Base-by-base conservation (phyloP, 1,284 basidiomycete species). In the Microbotryum violaceum region DNA sequence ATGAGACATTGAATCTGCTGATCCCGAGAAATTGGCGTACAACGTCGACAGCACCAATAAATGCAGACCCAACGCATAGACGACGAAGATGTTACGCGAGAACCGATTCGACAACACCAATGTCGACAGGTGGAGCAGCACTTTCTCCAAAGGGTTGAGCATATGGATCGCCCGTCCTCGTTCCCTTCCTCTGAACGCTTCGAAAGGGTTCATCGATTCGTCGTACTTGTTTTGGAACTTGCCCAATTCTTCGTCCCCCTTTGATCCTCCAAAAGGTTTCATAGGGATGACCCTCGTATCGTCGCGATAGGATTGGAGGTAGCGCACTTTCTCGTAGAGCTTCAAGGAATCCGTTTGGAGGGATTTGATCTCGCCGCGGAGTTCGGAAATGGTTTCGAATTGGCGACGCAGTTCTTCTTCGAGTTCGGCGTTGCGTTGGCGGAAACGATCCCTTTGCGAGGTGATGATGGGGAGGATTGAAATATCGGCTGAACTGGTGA, bases 381-480 rank as follows among this genome's bases (percentile, higher is more conserved):
- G 79, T 71, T 96, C 91, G 0, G 91, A 89, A 68, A 97, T 92
- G 56, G 86, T 84, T 65, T 92, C 89, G 78, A 89, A 94, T 75
- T 97, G 93, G 70, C 86, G 89, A 52, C 91, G 86, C 9, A 98
- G 82, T 77, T 98, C 92, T 85, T 97, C 92, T 77, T 99, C 94
- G 12, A 98, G 82, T 74, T 98, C 94, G 21, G 90, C 88, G 73
- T 97, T 97, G 20, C 94, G 83, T 73, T 91, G 88, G 56, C 93
- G 82, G 82, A 97, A 97, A 6, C 93, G 83, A 74, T 98, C 94
- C 61, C 93, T 82, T 75, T 99, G 96, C 67, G 88, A 89, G 0
- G 94, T 97, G 46, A 98, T 93, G 68, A 98, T 97, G 0, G 91
- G 91, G 18, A 97, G 76, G 69, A 96, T 96, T 1, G 90, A 92